phyloP scores from a whole-genome alignment of 805 yeast genomes.

The Candida easanensis region DNA sequence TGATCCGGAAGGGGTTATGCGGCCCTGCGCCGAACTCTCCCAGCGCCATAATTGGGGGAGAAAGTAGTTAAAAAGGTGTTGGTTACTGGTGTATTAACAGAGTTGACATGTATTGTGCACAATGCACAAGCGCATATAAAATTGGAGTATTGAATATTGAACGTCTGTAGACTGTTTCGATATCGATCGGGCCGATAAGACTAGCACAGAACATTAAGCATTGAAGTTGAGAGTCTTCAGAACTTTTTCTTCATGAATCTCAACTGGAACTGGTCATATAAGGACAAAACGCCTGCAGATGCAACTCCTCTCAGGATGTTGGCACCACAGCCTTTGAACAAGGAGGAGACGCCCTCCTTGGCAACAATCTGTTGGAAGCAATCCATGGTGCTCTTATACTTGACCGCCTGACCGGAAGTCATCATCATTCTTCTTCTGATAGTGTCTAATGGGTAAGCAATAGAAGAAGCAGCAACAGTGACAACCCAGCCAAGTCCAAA shows the following conservation, averaged over 20 bases:
- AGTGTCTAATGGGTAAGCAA: constrained; percentile 98
- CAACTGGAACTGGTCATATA: constrained; percentile 96
- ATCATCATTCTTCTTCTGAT: constrained; percentile 99
- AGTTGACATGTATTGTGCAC: no score
- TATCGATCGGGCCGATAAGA: no score
- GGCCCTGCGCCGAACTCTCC: no score
- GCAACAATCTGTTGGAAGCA: constrained; percentile 90
- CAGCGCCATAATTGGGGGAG: no score
- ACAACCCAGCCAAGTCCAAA: constrained; percentile 97
- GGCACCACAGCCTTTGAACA: constrained; percentile 99
- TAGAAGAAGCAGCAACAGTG: constrained; percentile 97
- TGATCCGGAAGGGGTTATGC: neutral
- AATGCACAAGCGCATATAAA: no score
- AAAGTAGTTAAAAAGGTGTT: no score
- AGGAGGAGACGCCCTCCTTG: constrained; percentile 88
- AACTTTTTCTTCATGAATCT: constrained; percentile 95
- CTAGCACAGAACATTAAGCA: no score
- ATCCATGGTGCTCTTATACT: constrained; percentile 93
- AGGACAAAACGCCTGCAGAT: constrained; percentile 98
- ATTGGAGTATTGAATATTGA: no score
- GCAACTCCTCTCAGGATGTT: constrained; percentile 99
- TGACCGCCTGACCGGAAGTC: constrained; percentile 98
- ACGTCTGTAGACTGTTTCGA: no score
- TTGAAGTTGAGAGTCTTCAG: no score
- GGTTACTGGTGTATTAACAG: no score